These are phyloP conservation scores for Verbascum thapsus DNA, from an alignment of 257 asterid species.

Conservation along the genomic window DNA sequence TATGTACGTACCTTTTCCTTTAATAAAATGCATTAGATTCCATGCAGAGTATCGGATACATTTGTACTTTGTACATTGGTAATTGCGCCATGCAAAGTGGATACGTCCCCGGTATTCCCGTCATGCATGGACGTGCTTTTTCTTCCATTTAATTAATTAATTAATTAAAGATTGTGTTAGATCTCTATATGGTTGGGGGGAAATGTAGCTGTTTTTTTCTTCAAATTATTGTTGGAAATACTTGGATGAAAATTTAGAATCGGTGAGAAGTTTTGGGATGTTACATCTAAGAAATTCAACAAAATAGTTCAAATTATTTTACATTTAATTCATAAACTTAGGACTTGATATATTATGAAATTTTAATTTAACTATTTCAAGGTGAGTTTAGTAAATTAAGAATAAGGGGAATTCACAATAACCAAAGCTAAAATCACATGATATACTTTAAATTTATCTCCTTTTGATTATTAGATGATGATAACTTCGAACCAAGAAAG, in stretches of 20 bases:
- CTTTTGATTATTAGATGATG: not conserved
- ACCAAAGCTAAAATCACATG: not conserved
- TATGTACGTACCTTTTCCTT: not conserved
- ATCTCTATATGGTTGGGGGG: too few species aligned
- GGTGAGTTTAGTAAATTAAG: too few species aligned
- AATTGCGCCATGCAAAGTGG: conserved; percentile 45
- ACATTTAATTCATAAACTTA: too few species aligned
- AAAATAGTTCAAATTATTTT: too few species aligned
- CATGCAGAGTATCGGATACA: conserved; percentile 38
- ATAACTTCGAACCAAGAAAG: not conserved
- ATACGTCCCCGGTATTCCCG: conserved; percentile 32
- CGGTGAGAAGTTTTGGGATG: too few species aligned
- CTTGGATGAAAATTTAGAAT: too few species aligned
- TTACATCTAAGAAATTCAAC: too few species aligned
- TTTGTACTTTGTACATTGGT: conserved; percentile 22
- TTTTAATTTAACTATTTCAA: too few species aligned
- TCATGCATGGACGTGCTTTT: conserved; percentile 47
- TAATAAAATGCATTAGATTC: not conserved
- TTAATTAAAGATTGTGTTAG: conserved; percentile 25
- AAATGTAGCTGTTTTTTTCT: too few species aligned
- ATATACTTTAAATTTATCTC: not conserved
- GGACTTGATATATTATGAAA: too few species aligned
- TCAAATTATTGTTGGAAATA: too few species aligned
- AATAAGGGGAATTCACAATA: too few species aligned
- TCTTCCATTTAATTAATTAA: not conserved